Evolutionary conservation across 768 basidiomycete species (phyloP), one percentile per base, ranked within the genome.

Genomic region (Exidia glandulosa): DNA sequence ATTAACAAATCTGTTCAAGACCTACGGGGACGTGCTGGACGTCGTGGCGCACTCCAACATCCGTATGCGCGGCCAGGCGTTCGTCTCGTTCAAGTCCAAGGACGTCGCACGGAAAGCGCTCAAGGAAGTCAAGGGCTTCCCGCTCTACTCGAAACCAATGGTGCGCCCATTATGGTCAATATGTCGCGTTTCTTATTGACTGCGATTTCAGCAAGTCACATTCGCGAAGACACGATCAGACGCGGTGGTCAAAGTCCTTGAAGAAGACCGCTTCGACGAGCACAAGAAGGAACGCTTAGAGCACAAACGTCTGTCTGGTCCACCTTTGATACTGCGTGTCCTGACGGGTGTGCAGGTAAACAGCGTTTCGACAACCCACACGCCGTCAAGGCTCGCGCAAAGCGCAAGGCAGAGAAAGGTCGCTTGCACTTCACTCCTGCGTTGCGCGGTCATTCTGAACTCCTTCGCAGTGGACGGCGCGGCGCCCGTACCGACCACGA

Each of bases 11-110:
- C 78, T 99, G 32, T 98, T 99, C 80, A 92, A 92, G 72, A 81
- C 86, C 14, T 99, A 97, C 67, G 92, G 94, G 13, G 86, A 90
- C 63, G 88, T 99, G 19, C 74, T 97, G 30, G 92, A 95, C 69
- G 92, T 99, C n/a, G 88, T 94, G 23, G 94, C 94, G 10, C 96
- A 99, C 72, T 75, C 79, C 57, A 98, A 96, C 76, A 74, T 99
- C 62, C 85, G 96, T 37, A 99, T 99, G 96, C 81, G 96, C 37
- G 96, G 96, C 16, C 96, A 99, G 74, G 96, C 96, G 3, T 99
- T 99, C 69, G 91, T 99, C 36, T 92, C 90, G 36, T 96, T 99
- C 71, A 79, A 80, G 60, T 84, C 84, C 33, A 77, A 84, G 57
- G 92, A 97, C 60, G 81, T 82, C 60, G 96, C 96, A 34, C 78